These are phyloP conservation scores for Dictyostelium intermedium DNA, from an alignment of 78 protist species.

Conservation along the genomic window DNA sequence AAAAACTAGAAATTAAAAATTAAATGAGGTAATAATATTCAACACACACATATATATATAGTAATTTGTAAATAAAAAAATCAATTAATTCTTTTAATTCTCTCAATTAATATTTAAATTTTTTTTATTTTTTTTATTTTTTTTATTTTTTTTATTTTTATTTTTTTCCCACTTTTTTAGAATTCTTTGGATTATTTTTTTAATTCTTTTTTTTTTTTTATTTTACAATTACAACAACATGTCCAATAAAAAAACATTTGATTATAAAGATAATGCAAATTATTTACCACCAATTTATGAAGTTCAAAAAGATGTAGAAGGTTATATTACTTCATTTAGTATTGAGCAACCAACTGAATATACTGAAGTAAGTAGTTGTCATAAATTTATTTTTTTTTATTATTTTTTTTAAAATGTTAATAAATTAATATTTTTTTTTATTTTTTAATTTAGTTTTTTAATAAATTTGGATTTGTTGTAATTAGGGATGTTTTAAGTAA, in stretches of 20 bases:
- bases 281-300: slow-evolving; percentile 29
- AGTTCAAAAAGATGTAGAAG: slow-evolving; percentile 23
- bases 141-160: neutral
- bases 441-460: slow-evolving; percentile 34
- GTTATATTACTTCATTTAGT: slow-evolving; percentile 26
- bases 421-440: too few relatives aligned
- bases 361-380: neutral
- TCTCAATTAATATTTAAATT: too few relatives aligned
- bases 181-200: too few relatives aligned
- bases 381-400: neutral
- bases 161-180: neutral
- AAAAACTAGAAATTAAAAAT: neutral
- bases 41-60: too few relatives aligned
- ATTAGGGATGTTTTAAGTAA: slow-evolving; percentile 66
- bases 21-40: too few relatives aligned
- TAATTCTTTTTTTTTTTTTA: neutral
- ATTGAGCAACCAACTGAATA: slow-evolving; percentile 42
- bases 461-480: slow-evolving; percentile 70
- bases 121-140: too few relatives aligned
- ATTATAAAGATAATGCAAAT: neutral
- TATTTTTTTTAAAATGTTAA: neutral
- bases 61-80: neutral
- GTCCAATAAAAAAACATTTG: neutral
- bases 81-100: too few relatives aligned
- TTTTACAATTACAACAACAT: neutral